Conservation (phyloP, 2,329 filamentous ascomycete genomes). For the Fusarium continuum region DNA sequence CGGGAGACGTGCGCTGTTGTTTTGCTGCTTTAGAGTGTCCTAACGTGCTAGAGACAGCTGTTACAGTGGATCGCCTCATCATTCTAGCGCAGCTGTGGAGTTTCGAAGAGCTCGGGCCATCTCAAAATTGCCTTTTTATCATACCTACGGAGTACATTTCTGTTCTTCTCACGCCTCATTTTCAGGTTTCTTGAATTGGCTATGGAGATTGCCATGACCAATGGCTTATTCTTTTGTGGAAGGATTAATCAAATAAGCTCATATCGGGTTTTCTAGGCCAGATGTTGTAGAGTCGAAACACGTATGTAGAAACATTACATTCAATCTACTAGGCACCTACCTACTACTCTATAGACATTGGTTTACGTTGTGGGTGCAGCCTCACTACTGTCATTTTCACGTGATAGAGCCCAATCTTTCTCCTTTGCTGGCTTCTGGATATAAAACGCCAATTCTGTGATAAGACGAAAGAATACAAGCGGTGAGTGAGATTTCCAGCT, state of each 20-base stretch:
- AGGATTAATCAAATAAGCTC: background rate
- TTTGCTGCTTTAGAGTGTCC: conserved; percentile 16
- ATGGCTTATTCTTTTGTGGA: background rate
- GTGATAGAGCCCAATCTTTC: too few species aligned
- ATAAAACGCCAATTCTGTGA: too few species aligned
- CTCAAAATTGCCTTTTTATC: conserved; percentile 1
- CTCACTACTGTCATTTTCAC: too few species aligned
- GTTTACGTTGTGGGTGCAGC: too few species aligned
- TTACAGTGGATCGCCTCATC: conserved; percentile 20
- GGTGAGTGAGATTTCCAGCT: too few species aligned
- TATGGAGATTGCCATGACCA: background rate
- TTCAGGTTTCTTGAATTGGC: conserved; percentile 12
- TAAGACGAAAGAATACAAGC: too few species aligned
- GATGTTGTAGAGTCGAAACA: background rate
- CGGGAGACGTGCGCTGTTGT: conserved; percentile 33
- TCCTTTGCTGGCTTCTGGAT: too few species aligned
- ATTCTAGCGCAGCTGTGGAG: conserved; percentile 17
- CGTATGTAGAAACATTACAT: background rate
- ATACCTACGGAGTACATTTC: conserved; percentile 21
- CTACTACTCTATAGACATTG: too few species aligned
- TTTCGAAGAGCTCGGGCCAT: conserved; percentile 15
- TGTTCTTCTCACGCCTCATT: conserved; percentile 13
- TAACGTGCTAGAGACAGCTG: conserved; percentile 17
- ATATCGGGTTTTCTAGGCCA: background rate
- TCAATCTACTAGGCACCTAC: too few species aligned